A percentile compares a stretch with the other conserved stretches of the same genome.
phyloP scores from a whole-genome alignment of 2,329 filamentous ascomycete species.

The Aspergillus arachidicola region DNA sequence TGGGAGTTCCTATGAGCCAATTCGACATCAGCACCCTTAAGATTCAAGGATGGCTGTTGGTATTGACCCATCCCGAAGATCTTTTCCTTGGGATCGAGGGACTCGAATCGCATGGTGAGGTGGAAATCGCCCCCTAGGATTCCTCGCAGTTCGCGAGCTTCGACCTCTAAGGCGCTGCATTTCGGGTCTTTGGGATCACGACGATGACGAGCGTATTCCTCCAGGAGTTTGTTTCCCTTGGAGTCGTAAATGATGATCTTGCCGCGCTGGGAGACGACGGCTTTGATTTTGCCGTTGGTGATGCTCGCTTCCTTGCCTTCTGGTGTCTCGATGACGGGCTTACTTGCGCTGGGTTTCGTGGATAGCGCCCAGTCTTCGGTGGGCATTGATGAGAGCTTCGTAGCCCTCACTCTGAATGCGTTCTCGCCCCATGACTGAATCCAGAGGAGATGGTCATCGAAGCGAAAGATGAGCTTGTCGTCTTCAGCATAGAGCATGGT shows the following conservation, averaged over 20 bases:
- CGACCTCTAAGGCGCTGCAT: constrained; percentile 59
- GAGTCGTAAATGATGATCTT: constrained; percentile 54
- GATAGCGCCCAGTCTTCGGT: constrained; percentile 41
- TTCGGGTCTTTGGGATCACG: constrained; percentile 59
- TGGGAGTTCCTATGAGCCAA: constrained; percentile 69
- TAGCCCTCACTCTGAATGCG: constrained; percentile 42
- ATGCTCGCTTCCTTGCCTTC: constrained; percentile 41
- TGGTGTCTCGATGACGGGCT: constrained; percentile 21
- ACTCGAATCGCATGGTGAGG: constrained; percentile 62
- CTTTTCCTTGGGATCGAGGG: constrained; percentile 56
- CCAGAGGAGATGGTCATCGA: constrained; percentile 42
- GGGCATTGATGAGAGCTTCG: constrained; percentile 40
- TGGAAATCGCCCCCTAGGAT: constrained; percentile 58
- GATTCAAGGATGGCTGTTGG: constrained; percentile 64
- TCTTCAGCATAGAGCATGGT: constrained; percentile 39
- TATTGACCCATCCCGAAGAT: constrained; percentile 73
- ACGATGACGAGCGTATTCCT: constrained; percentile 57
- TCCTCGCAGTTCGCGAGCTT: constrained; percentile 61
- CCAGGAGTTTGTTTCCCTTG: constrained; percentile 49
- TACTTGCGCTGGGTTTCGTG: constrained; percentile 18
- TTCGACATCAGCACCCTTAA: constrained; percentile 65
- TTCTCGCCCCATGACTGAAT: constrained; percentile 44
- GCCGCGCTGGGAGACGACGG: constrained; percentile 49
- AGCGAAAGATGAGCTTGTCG: constrained; percentile 38
- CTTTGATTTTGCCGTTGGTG: constrained; percentile 54